Base-by-base conservation (phyloP, 306 rosid genomes). In the Pyrus pyrifolia region DNA sequence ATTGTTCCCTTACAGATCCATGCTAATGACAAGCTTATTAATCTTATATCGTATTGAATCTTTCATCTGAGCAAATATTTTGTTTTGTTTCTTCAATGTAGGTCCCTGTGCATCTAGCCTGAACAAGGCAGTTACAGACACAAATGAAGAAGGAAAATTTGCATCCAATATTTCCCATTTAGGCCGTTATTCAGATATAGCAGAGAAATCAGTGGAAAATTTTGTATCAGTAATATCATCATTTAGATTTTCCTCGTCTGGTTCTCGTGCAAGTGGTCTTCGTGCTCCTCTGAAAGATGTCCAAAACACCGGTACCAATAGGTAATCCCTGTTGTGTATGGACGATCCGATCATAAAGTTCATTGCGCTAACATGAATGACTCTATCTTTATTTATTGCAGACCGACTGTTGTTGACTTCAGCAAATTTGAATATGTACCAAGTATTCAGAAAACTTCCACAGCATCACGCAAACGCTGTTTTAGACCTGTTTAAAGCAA, bases 211-310 rank as follows among this genome's bases (percentile, higher is more conserved):
- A 2, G 68, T 92, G 87, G 97, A 94, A 82, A 92, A 63, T 62
- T 94, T 92, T 85, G 93, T 85, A 63, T 89, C 96, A 35, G 76
- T 85, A 33, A 83, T 94, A 73, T 90, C 93, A 51, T 80, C 96
- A 66, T 89, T 90, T 71, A 79, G 75, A 83, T 90, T 61, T 82
- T 59, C 96, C 17, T 83, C 85, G 31, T 82, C 93, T 44, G 93
- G 98, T 76, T 87, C 99, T 80, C 97, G 93, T 30, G 97, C 93
- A 53, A 95, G 99, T 51, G 97, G 97, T 66, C 97, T 95, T 70
- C 91, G 96, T 64, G 96, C 99, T 79, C 98, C 98, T 74, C 73
- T 89, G 66, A 88, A 76, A 81, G 98, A 91, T 80, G 85, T 90
- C 74, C 78, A 6, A 71, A 95, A 89, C 82, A 87, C 79, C 53